Evolutionary conservation across 2,329 filamentous ascomycete genomes (phyloP).

Genomic region (Colletotrichum spaethianum): DNA sequence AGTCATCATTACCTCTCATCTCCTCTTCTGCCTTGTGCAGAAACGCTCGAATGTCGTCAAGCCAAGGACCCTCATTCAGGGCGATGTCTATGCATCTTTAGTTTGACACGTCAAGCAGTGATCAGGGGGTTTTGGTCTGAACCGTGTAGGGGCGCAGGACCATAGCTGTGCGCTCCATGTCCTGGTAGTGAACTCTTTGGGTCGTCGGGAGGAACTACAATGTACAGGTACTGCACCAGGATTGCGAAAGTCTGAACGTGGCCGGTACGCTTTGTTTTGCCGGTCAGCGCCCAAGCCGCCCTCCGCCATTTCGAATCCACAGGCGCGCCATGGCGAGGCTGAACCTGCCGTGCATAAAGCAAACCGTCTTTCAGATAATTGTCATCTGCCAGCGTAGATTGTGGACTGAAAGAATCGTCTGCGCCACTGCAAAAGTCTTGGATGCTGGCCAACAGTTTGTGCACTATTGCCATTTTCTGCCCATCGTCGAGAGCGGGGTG

Average conservation of each 20-base stretch:
- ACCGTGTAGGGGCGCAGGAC: neutral
- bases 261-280: slow-evolving; percentile 20
- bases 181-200: neutral
- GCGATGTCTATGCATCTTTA: neutral
- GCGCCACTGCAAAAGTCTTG: slow-evolving; percentile 1
- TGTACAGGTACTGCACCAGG: slow-evolving; percentile 35
- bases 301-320: slow-evolving; percentile 33
- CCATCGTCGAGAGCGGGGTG: slow-evolving; percentile 38
- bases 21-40: slow-evolving; percentile 13
- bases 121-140: neutral
- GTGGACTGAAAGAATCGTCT: neutral
- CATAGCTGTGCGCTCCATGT: neutral
- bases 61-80: neutral
- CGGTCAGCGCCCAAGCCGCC: too few relatives aligned
- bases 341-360: neutral
- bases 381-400: neutral
- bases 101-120: neutral
- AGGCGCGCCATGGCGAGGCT: neutral
- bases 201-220: slow-evolving; percentile 24
- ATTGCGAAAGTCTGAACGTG: slow-evolving; percentile 32
- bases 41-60: neutral
- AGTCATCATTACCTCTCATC: slow-evolving; percentile 1
- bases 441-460: slow-evolving; percentile 30
- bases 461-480: neutral
- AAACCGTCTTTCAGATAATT: neutral